These are phyloP conservation scores for Apostasia shenzhenica DNA, from an alignment of 106 monocot genomes.

Conservation along the genomic window DNA sequence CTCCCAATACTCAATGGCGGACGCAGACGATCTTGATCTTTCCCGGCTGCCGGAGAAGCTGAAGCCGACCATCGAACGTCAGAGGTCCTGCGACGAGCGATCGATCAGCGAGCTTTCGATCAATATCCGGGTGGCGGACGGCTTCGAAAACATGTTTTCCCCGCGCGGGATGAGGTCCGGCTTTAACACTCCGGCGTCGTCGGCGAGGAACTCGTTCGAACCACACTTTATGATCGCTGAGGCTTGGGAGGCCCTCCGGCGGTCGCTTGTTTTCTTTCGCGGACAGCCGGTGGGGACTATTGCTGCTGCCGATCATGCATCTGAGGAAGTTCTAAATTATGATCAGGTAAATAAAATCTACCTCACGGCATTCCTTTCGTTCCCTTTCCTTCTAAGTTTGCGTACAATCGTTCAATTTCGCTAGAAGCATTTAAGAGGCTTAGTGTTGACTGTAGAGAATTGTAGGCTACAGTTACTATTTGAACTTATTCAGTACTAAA, in stretches of 20 bases:
- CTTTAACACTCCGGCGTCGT: slow-evolving; percentile 32
- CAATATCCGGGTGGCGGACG: slow-evolving; percentile 23
- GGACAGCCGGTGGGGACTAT: slow-evolving; percentile 42
- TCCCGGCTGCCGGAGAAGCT: slow-evolving; percentile 30
- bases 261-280: slow-evolving; percentile 28
- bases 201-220: slow-evolving; percentile 31
- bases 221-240: slow-evolving; percentile 39
- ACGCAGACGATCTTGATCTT: slow-evolving; percentile 29
- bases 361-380: too few relatives aligned
- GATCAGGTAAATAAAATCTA: slow-evolving; percentile 28
- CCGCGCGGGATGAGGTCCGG: slow-evolving; percentile 27
- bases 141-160: slow-evolving; percentile 38
- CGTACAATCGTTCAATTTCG: too few relatives aligned
- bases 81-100: slow-evolving; percentile 57
- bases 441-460: too few relatives aligned
- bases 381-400: too few relatives aligned
- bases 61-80: slow-evolving; percentile 49
- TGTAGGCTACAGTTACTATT: too few relatives aligned
- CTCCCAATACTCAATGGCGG: slow-evolving; percentile 19
- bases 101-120: slow-evolving; percentile 49
- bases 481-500: too few relatives aligned
- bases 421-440: too few relatives aligned
- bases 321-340: slow-evolving; percentile 43
- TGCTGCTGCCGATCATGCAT: slow-evolving; percentile 37
- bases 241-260: slow-evolving; percentile 39